Percentiles rank a stretch among this genome's conserved stretches.
Evolutionary conservation across 148 eudicot genomes (phyloP).

Genomic region (Selenicereus undatus): DNA sequence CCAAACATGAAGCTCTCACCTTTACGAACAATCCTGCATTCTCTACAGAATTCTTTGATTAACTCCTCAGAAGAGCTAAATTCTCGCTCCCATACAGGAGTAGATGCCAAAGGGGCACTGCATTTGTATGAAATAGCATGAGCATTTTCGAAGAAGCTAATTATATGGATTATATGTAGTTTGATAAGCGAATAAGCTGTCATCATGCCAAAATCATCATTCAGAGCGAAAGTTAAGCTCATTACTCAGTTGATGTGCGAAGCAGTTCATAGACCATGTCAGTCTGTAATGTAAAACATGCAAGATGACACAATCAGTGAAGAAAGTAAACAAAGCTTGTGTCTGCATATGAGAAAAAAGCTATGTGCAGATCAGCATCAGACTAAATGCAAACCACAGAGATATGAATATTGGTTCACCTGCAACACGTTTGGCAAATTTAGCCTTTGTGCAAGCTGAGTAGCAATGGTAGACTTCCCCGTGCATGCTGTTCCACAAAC

Average conservation of each 20-base stretch:
- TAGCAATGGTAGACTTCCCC: conserved; percentile 97
- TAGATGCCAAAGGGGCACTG: conserved; percentile 91
- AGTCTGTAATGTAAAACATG: conserved; percentile 58
- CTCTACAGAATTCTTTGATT: conserved; percentile 97
- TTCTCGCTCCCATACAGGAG: conserved; percentile 96
- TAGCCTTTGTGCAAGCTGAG: conserved; percentile 97
- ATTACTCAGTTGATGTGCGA: conserved; percentile 97
- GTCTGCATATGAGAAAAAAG: background rate
- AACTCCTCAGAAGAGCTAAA: conserved; percentile 88
- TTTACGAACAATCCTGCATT: conserved; percentile 96
- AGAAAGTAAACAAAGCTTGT: background rate
- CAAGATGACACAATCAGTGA: conserved; percentile 21
- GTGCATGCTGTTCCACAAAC: conserved; percentile 99
- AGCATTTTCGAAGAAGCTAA: conserved; percentile 11
- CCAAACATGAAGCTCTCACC: conserved; percentile 39
- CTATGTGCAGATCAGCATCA: background rate
- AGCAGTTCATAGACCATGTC: conserved; percentile 98
- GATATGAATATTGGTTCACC: conserved; percentile 36
- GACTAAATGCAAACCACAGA: conserved; percentile 10
- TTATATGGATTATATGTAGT: background rate
- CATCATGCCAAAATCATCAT: conserved; percentile 7
- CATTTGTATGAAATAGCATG: conserved; percentile 29
- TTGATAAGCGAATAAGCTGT: background rate
- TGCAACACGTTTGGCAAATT: conserved; percentile 96
- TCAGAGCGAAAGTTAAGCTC: conserved; percentile 3